Evolutionary conservation across 1,139 yeast genomes (phyloP), one percentile per base, ranked within the genome.

Genomic region (Saccharomyces pastorianus): DNA sequence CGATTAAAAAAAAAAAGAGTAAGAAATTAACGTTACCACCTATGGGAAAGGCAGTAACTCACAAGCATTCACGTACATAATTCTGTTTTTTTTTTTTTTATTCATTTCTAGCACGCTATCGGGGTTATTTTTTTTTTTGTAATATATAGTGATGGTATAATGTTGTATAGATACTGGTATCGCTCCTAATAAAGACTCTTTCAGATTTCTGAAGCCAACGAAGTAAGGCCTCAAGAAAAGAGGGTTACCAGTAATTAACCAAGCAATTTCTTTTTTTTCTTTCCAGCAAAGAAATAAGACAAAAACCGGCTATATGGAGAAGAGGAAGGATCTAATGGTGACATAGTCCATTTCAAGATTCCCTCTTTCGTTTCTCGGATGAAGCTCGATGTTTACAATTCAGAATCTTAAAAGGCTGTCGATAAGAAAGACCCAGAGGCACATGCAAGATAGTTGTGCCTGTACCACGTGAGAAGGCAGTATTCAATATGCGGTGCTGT

Each of bases 1-100:
- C 17, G 58, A 53, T 9, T 53, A 50, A 28, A 50, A 48, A 47
- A 29, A 14, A 50, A 28, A 14, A n/a, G 13, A 34, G 47, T n/a
- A 38, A 44, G 31, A 34, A 26, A 9, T 38, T 34, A 25, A 20
- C n/a, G 31, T n/a, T 14, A 17, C 44, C 17, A 25, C 44, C 8
- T 20, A 17, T 5, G 44, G 44, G 25, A 11, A 32, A 8, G 13
- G 51, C 27, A 7, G 17, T 32, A 20, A 6, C 32, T 28, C 41
- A 14, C 42, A 25, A 25, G 23, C 25, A 20, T 20, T 27, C 25
- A 38, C 17, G 23, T 9, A 17, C 27, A 47, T 47, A 47, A 28
- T 17, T 47, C 31, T n/a, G 6, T 46, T 28, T 20, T 27, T 28
- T 48, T 32, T 27, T 28, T 17, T 46, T n/a, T 27, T 27, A 17